Base-by-base conservation (phyloP, 2,329 filamentous ascomycete species). In the Lecanoromycetidae sp. region DNA sequence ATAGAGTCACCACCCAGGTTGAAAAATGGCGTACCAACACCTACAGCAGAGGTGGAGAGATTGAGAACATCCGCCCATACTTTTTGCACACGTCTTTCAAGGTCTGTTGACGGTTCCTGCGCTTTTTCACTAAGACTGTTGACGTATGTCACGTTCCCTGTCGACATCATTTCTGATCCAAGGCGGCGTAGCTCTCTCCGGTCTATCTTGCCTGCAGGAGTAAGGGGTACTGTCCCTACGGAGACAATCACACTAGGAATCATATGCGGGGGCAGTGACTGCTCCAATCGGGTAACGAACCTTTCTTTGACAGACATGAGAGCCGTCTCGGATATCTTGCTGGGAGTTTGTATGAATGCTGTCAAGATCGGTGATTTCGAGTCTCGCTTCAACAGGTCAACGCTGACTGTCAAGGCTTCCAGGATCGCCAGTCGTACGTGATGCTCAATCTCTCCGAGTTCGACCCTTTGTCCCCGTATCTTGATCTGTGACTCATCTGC, bases 381-480 rank as follows among this genome's bases (percentile, higher is more conserved):
- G 13, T 37, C 23, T 27, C 38, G 36, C 3, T 50, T 40, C 10
- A 19, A 10, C 17, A 46, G 37, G 10, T n/a, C 27, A 9, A 26
- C 36, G n/a, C 26, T 42, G 17, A 48, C 20, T 15, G 38, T 13
- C 10, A 40, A 20, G 10, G 6, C 22, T 17, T 52, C 15, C 8
- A 23, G 22, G 10, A 46, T 22, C 30, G n/a, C 33, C 12, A 5
- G 20, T 12, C 22, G 9, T 7, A 55, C 19, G 35, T 58, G 57
- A 34, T 52, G 46, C 58, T 55, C 65, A 42, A 55, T 56, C 54
- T 55, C 51, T 48, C 52, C 58, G 49, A 57, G 55, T 58, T 55
- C 68, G 53, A 60, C 53, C 49, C 60, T n/a, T 41, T 51, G 66
- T 44, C 67, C 68, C 10, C 56, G 54, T 5, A 65, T 46, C 50